Evolutionary conservation across 176 grass and related monocot species (phyloP).

Genomic region (Oryza meyeriana): DNA sequence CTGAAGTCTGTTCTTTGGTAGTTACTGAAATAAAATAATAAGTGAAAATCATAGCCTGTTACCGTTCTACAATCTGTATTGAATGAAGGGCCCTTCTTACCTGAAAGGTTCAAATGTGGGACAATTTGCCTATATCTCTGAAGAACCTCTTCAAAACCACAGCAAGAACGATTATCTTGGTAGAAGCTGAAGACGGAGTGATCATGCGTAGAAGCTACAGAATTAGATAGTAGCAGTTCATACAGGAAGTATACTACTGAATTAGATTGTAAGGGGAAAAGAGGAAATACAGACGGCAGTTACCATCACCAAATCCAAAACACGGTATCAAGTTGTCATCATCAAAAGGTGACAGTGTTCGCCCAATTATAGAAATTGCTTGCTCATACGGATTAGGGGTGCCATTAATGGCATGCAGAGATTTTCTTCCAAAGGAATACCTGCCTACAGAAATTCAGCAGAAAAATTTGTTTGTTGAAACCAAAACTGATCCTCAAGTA

Average conservation of each 20-base stretch:
- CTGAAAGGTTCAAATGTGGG: conserved; percentile 90
- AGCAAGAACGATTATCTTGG: conserved; percentile 53
- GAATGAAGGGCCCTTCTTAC: conserved; percentile 28
- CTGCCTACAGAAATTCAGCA: conserved; percentile 44
- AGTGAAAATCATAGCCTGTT: not conserved
- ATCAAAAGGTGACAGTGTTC: conserved; percentile 91
- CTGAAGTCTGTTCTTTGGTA: not conserved
- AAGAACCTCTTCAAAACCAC: conserved; percentile 94
- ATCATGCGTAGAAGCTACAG: conserved; percentile 76
- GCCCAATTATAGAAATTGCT: conserved; percentile 98
- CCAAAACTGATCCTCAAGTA: not conserved
- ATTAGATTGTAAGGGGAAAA: conserved; percentile 11
- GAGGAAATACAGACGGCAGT: not conserved
- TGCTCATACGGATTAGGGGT: conserved; percentile 88
- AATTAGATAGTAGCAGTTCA: conserved; percentile 8
- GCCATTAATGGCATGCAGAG: conserved; percentile 69
- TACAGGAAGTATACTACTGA: not conserved
- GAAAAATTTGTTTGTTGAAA: conserved; percentile 4
- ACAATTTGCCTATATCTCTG: conserved; percentile 67
- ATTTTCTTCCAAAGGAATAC: conserved; percentile 72
- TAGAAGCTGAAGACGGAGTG: conserved; percentile 93
- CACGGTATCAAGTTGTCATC: conserved; percentile 99
- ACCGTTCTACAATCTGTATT: not conserved
- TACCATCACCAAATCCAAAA: conserved; percentile 98
- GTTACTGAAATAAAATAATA: not conserved